Base-by-base conservation (phyloP, 371 early-diverging fungal genomes). In the Conidiobolus incongruus region DNA sequence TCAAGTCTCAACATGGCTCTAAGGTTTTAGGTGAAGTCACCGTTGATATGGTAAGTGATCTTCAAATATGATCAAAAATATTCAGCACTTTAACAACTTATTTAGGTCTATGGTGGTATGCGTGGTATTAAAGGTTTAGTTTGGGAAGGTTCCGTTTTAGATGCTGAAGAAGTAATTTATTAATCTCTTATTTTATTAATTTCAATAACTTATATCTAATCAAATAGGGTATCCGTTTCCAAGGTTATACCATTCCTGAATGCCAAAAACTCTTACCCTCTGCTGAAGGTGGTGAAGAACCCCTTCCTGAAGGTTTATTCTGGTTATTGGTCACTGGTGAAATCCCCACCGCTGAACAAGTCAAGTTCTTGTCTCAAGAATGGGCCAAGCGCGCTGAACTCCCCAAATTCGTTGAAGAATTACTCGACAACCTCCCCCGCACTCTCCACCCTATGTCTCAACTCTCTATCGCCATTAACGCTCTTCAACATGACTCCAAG, bases 221-320 rank as follows among this genome's bases (percentile, higher is more conserved):
- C n/a, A n/a, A n/a, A n/a, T n/a, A n/a, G n/a, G 96, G 96, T 63
- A 96, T 96, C 62, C 81, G 89, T 54, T 96, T 96, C 90, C 89
- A 91, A 56, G 90, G 86, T 45, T 59, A 71, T 61, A 83, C 90
- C 64, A 94, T 96, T 56, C 88, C 93, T 45, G 93, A 96, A 55
- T 91, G 92, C 68, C 91, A 91, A 62, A 59, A 77, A 65, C 59
- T 61, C 30, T 77, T 96, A 46, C 96, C 96, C 52, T 66, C 64
- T 47, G 88, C 86, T 50, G 67, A 70, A 46, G 81, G 72, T 47
- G 82, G 75, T 47, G 91, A 89, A 46, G 93, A 96, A 66, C 93
- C 93, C 49, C 78, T 90, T 21, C 97, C 97, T 35, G 97, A 96
- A 68, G 82, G 78, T 48, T 80, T 96, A 45, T 93, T 94, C 78